phyloP scores from a whole-genome alignment of 352 stramenopile genomes.

The Phytophthora litchii region DNA sequence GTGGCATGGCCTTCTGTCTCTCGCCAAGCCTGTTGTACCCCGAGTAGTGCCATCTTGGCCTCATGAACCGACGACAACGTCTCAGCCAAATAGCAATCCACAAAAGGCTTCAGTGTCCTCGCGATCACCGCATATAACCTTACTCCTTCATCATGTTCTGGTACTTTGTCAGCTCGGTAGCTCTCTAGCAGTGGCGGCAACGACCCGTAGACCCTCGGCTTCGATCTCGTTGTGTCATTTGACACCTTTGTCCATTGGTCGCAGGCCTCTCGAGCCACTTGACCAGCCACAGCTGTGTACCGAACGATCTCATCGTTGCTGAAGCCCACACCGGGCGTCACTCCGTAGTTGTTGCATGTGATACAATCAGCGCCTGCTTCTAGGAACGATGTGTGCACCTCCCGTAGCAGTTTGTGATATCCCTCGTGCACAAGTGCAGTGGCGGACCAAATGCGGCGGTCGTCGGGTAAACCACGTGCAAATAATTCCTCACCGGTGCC shows the following conservation, averaged over 20 bases:
- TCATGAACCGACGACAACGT: conserved; percentile 90
- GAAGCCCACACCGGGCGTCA: conserved; percentile 90
- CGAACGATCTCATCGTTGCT: conserved; percentile 61
- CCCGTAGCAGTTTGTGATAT: conserved; percentile 71
- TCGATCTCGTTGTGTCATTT: conserved; percentile 9
- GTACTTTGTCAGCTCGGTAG: conserved; percentile 87
- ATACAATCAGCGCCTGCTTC: conserved; percentile 76
- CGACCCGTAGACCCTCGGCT: conserved; percentile 61
- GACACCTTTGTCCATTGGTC: conserved; percentile 20
- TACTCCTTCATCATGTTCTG: conserved; percentile 70
- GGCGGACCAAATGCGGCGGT: conserved; percentile 91
- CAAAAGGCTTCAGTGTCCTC: conserved; percentile 60
- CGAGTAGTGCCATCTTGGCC: conserved; percentile 80
- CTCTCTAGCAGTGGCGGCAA: conserved; percentile 88
- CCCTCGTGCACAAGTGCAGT: conserved; percentile 73
- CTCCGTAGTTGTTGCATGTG: conserved; percentile 93
- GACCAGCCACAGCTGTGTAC: conserved; percentile 54
- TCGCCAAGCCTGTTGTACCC: conserved; percentile 42
- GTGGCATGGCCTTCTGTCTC: conserved; percentile 32
- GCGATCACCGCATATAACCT: conserved; percentile 72
- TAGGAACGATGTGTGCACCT: conserved; percentile 89
- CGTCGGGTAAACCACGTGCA: conserved; percentile 75
- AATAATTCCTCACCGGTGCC: conserved; percentile 93
- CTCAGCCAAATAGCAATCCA: conserved; percentile 87
- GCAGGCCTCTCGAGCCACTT: conserved; percentile 61